phyloP scores from a whole-genome alignment of 1,284 basidiomycete genomes.

The Ustilago trichophora region DNA sequence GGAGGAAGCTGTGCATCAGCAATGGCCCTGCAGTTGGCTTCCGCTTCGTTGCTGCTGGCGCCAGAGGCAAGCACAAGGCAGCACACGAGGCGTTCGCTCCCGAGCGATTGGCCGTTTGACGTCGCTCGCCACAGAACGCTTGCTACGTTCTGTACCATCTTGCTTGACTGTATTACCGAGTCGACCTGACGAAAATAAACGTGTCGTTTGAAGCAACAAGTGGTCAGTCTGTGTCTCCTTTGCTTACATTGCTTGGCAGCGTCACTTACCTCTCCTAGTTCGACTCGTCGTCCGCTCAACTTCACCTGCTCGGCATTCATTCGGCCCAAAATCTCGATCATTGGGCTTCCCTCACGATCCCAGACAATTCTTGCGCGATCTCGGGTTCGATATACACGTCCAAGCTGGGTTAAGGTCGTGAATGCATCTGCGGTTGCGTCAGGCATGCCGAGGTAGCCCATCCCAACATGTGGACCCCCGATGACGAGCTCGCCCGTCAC shows the following conservation, averaged over 20 bases:
- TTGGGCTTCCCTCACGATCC: conserved; percentile 8
- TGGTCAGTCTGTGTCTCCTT: too few species aligned
- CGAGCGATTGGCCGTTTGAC: too few species aligned
- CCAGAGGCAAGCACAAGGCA: too few species aligned
- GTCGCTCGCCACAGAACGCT: conserved; percentile 10
- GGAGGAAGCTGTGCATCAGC: conserved; percentile 13
- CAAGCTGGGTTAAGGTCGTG: conserved; percentile 3
- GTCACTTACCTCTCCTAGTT: conserved; percentile 24
- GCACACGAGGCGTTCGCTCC: too few species aligned
- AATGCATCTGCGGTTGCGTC: conserved; percentile 12
- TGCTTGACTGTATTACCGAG: conserved; percentile 11
- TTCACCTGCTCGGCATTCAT: conserved; percentile 30
- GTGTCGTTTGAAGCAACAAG: too few species aligned
- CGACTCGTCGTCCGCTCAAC: conserved; percentile 19
- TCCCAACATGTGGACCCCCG: conserved; percentile 22
- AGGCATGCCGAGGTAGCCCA: conserved; percentile 21
- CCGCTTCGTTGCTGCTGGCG: too few species aligned
- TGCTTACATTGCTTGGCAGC: too few species aligned
- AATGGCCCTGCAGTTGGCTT: conserved; percentile 13
- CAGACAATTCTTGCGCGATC: conserved; percentile 23
- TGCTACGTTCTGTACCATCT: neutral
- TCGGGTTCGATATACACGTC: conserved; percentile 17
- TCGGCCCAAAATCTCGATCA: conserved; percentile 27
- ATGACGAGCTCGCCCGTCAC: conserved; percentile 25
- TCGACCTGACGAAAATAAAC: too few species aligned